Percentiles rank a stretch among this genome's conserved stretches.
phyloP scores from a whole-genome alignment of 345 rosid species.

The Cardamine resedifolia region DNA sequence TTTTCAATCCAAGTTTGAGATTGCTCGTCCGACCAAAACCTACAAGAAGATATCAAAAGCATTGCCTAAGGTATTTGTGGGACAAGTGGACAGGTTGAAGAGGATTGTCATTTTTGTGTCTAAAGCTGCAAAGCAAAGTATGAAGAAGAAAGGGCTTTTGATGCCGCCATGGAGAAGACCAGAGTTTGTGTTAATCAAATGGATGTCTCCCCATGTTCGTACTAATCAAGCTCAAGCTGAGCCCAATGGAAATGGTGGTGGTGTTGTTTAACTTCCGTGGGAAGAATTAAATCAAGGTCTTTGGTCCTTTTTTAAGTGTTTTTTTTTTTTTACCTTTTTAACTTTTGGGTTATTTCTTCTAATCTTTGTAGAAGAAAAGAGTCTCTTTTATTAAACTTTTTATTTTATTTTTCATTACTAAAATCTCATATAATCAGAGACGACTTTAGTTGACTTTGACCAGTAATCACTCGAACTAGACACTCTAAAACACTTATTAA shows the following conservation, averaged over 20 bases:
- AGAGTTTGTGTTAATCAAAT: conserved; percentile 62
- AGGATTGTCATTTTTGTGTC: conserved; percentile 54
- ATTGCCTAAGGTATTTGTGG: conserved; percentile 67
- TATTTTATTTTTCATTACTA: too few species aligned
- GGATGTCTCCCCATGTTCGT: conserved; percentile 56
- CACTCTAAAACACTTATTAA: background rate
- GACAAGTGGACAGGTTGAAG: conserved; percentile 60
- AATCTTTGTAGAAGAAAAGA: background rate
- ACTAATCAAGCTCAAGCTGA: background rate
- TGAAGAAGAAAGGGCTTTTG: conserved; percentile 73
- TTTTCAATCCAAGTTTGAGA: conserved; percentile 72
- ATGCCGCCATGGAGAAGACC: conserved; percentile 82
- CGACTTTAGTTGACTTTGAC: background rate
- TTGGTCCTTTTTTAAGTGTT: background rate
- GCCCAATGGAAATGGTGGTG: background rate
- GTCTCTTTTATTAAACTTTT: background rate
- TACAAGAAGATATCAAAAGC: conserved; percentile 53
- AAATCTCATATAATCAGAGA: too few species aligned
- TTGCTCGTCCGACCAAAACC: conserved; percentile 62
- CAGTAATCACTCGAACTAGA: background rate
- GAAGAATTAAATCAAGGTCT: background rate
- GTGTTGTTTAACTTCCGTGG: background rate
- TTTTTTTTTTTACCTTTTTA: too few species aligned
- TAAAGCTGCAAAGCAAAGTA: conserved; percentile 72
- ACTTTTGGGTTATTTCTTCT: too few species aligned